Percentiles rank a stretch among this genome's conserved stretches.
These are phyloP conservation scores for Triticum urartu DNA, from an alignment of 176 grass and related monocot species.

Conservation along the genomic window DNA sequence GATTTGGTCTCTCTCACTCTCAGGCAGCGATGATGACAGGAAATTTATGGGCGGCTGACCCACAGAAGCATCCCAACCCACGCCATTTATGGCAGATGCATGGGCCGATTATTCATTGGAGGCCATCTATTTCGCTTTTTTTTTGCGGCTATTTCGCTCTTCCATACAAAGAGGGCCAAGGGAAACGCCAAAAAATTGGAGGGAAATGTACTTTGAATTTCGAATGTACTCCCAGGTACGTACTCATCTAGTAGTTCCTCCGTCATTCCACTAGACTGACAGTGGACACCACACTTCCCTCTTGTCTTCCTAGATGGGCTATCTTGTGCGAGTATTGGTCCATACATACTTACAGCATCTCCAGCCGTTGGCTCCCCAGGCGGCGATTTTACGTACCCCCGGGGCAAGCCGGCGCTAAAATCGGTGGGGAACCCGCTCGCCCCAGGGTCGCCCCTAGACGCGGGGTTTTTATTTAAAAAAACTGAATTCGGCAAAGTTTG, in stretches of 20 bases:
- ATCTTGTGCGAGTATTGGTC: not conserved
- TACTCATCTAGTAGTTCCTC: not conserved
- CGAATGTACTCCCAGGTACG: not conserved
- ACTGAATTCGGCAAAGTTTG: too few relatives aligned
- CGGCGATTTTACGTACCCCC: too few relatives aligned
- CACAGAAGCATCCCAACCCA: conserved; percentile 15
- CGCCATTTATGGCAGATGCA: not conserved
- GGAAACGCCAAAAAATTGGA: conserved; percentile 34
- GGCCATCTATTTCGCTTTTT: not conserved
- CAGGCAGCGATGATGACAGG: not conserved
- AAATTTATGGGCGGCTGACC: conserved; percentile 20
- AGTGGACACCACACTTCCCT: not conserved
- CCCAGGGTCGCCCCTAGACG: too few relatives aligned
- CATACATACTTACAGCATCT: too few relatives aligned
- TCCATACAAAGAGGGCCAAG: not conserved
- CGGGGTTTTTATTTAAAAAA: too few relatives aligned
- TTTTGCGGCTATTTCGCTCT: too few relatives aligned
- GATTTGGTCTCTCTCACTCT: not conserved
- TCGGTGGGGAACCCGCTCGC: too few relatives aligned
- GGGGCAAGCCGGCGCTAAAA: too few relatives aligned
- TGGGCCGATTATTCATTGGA: not conserved
- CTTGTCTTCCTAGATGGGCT: not conserved
- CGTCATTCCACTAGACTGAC: not conserved
- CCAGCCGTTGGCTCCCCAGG: too few relatives aligned
- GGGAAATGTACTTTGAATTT: conserved; percentile 30